Percentiles rank a stretch among this genome's conserved stretches.
phyloP scores from a whole-genome alignment of 73 alveolate genomes.

The Paramecium sonneborni region DNA sequence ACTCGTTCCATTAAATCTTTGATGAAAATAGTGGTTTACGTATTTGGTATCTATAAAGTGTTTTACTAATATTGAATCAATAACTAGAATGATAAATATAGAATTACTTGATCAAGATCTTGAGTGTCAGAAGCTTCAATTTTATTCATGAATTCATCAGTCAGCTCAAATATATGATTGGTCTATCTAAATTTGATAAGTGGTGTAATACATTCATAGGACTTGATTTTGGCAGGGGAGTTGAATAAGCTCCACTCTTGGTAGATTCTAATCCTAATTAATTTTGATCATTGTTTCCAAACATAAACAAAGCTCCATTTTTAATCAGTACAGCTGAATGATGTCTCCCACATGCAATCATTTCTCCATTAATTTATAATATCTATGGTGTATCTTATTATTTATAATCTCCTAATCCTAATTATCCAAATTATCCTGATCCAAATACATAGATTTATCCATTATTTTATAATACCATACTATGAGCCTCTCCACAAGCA shows the following conservation, averaged over 20 bases:
- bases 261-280: neutral
- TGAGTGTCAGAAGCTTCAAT: neutral
- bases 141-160: constrained; percentile 35
- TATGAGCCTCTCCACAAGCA: constrained; percentile 21
- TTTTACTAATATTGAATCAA: neutral
- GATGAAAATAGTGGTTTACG: neutral
- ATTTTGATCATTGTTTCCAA: neutral
- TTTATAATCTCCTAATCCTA: constrained; percentile 40
- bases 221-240: neutral
- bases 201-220: neutral
- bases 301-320: neutral
- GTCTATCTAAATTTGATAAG: constrained; percentile 35
- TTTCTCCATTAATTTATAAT: neutral
- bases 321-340: neutral
- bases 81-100: neutral
- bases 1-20: constrained; percentile 23
- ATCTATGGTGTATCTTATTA: constrained; percentile 26
- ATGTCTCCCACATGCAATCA: constrained; percentile 27
- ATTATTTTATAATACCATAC: neutral
- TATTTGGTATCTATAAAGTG: neutral
- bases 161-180: neutral
- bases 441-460: neutral
- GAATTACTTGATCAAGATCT: neutral
- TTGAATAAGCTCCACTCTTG: neutral
- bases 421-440: constrained; percentile 13